phyloP scores from a whole-genome alignment of 345 rosid genomes.

The Brassica cretica region DNA sequence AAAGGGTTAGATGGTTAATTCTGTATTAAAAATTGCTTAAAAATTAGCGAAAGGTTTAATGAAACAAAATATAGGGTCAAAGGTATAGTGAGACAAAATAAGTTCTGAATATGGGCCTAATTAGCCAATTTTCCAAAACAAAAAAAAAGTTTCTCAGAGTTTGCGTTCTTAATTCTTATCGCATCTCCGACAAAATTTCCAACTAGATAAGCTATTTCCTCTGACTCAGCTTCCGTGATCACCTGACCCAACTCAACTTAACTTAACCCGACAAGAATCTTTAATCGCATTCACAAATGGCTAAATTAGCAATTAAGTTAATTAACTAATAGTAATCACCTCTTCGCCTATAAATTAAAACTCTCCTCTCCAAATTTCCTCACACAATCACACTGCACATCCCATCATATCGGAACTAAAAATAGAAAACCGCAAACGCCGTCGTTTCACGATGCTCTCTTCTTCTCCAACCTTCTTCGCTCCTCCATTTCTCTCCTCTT shows the following conservation, averaged over 20 bases:
- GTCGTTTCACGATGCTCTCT: conserved; percentile 34
- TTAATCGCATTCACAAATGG: background rate
- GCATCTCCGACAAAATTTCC: background rate
- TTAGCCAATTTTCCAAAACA: no score
- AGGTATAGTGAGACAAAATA: no score
- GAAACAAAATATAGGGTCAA: no score
- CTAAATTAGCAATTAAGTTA: background rate
- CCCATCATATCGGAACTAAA: background rate
- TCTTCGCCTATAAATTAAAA: background rate
- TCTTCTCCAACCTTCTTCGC: conserved; percentile 25
- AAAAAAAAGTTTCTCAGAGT: no score
- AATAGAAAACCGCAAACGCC: background rate
- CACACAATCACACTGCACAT: background rate
- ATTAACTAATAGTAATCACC: background rate
- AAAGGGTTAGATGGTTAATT: no score
- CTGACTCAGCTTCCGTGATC: conserved; percentile 31
- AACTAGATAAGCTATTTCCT: background rate
- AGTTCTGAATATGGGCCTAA: no score
- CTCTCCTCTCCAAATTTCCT: background rate
- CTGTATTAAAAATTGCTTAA: no score
- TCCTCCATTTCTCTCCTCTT: conserved; percentile 19
- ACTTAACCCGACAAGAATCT: background rate
- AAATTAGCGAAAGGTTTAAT: no score
- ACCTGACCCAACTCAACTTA: background rate
- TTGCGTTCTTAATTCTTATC: no score